These are phyloP conservation scores for Chlorella sorokiniana DNA, from an alignment of 139 green algal species.

Conservation along the genomic window DNA sequence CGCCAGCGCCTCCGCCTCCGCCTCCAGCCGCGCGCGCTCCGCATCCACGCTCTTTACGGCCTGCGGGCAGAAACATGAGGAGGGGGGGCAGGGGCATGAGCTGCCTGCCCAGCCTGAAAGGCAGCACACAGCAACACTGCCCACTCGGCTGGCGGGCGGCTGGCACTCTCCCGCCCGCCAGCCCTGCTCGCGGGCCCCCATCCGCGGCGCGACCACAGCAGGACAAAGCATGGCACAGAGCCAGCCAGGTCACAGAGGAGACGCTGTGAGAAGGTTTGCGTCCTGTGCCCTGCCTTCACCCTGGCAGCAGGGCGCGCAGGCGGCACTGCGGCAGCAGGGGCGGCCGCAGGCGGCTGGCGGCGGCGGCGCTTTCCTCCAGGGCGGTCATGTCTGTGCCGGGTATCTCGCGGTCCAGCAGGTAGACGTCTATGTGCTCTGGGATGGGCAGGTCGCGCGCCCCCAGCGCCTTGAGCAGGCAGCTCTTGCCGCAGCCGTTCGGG, in stretches of 20 bases:
- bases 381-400: constrained; percentile 80
- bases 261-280: too few species aligned
- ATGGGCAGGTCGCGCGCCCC: constrained; percentile 85
- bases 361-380: constrained; percentile 48
- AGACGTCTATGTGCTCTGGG: constrained; percentile 94
- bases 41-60: constrained; percentile 74
- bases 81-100: neutral
- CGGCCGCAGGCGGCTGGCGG: too few species aligned
- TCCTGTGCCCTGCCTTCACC: too few species aligned
- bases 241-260: too few species aligned
- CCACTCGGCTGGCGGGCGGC: too few species aligned
- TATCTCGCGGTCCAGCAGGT: constrained; percentile 88
- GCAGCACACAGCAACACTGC: neutral
- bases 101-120: neutral
- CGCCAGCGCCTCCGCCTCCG: constrained; percentile 75
- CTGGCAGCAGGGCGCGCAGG: too few species aligned
- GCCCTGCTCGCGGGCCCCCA: too few species aligned
- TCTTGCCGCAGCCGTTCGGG: constrained; percentile 90
- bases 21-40: constrained; percentile 74
- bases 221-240: too few species aligned
- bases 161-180: too few species aligned
- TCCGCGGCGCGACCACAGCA: too few species aligned
- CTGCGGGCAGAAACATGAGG: constrained; percentile 3
- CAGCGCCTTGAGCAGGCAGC: constrained; percentile 83
- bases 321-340: too few species aligned